Evolutionary conservation across 2,329 filamentous ascomycete species (phyloP).

Genomic region (Cladosporium sp.): DNA sequence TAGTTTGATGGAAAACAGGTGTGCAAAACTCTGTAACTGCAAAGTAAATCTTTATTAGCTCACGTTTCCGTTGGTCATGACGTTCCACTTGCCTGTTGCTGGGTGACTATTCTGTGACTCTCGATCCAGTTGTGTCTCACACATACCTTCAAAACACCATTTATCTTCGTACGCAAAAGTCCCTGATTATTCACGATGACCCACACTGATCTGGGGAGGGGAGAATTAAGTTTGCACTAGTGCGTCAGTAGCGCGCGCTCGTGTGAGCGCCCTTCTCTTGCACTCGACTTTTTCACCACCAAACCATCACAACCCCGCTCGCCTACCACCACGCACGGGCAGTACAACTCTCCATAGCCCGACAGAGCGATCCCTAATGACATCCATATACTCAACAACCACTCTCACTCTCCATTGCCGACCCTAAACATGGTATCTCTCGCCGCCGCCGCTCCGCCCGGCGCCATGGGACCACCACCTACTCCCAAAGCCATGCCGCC

Average conservation of each 20-base stretch:
- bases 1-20: not conserved
- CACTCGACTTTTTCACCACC: constrained; percentile 6
- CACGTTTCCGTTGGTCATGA: not conserved
- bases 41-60: too few relatives aligned
- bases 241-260: constrained; percentile 8
- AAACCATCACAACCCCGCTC: constrained; percentile 1
- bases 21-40: not conserved
- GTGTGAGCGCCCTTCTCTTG: constrained; percentile 11
- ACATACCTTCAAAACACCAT: not conserved
- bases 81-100: not conserved
- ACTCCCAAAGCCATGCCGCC: constrained; percentile 31
- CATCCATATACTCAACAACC: constrained; percentile 1
- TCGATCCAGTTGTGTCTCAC: not conserved
- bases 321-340: constrained; percentile 4
- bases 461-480: constrained; percentile 39
- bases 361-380: constrained; percentile 13
- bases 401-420: not conserved
- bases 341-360: constrained; percentile 9
- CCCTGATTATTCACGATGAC: constrained; percentile 3
- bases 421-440: constrained; percentile 38
- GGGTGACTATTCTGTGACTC: not conserved
- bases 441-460: constrained; percentile 26
- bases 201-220: constrained; percentile 3
- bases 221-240: constrained; percentile 4
- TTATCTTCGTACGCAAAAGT: not conserved